Base-by-base conservation (phyloP, 176 grass and related monocot species). In the Secale cereale region DNA sequence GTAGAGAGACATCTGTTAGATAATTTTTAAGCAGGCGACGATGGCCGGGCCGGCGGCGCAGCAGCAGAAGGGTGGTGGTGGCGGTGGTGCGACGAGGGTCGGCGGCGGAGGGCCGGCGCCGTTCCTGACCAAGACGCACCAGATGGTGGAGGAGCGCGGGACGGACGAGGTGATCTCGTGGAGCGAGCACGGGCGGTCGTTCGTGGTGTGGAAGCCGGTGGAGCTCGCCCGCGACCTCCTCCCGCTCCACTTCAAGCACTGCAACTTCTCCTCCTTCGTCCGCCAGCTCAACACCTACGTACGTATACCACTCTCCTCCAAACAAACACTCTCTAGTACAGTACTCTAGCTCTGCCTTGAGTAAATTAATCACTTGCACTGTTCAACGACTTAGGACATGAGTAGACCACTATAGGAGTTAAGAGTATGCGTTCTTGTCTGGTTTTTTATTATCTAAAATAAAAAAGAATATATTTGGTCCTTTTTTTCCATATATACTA, bases 201-300 rank as follows among this genome's bases (percentile, higher is more conserved):
- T 99, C 86, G 88, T 96, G 69, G 93, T 99, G 76, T 96, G 97
- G 97, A 99, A 99, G 85, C 93, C 97, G 4, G 88, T 83, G 29
- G 97, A 99, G 86, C 87, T 99, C 45, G 91, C 97, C 5, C 87
- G 89, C 17, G 93, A 99, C 82, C 86, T 99, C 25, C 88, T 99
- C n/a, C 97, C 97, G 13, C 62, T 92, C 72, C 91, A 94, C 88
- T 99, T 99, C 93, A 99, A 99, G 90, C 97, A 99, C 91, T 89
- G 88, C 90, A 94, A 95, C 72, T 99, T 99, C 86, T 96, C 97
- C 65, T 96, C 93, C 66, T 99, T 99, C 79, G 70, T 99, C 77
- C 97, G 97, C 45, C 94, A 97, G 87, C 94, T 97, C 86, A 97
- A 97, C 91, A 97, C 91, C 74, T 97, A 97, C 70, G 97, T 99